These are phyloP conservation scores for Sporothrix pallida DNA, from an alignment of 2,329 filamentous ascomycete genomes.

Conservation along the genomic window DNA sequence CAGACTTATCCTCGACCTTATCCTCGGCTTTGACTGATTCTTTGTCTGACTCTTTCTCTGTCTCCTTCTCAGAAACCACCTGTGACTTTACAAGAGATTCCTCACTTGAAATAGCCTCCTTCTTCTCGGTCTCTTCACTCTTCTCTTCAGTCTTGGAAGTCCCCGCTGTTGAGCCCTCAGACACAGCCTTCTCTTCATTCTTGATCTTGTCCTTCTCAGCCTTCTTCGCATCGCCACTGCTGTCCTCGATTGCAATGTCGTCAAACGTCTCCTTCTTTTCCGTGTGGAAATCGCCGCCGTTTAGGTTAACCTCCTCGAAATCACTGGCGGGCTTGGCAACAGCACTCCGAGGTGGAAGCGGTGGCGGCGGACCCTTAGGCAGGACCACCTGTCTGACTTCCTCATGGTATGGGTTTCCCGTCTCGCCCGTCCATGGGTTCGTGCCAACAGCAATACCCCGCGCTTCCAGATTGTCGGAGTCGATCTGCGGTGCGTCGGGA, in stretches of 20 bases:
- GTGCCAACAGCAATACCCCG: not conserved
- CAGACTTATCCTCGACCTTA: not conserved
- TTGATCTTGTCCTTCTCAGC: not conserved
- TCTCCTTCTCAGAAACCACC: not conserved
- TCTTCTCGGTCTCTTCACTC: not conserved
- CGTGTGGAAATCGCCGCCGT: not conserved
- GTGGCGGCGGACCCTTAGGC: slow-evolving; percentile 17
- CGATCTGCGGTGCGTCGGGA: slow-evolving; percentile 1
- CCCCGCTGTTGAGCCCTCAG: not conserved
- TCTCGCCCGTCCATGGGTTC: slow-evolving; percentile 31
- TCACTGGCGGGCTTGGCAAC: not conserved
- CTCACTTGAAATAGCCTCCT: not conserved
- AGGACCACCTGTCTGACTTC: not conserved
- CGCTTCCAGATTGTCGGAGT: not conserved
- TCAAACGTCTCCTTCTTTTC: not conserved
- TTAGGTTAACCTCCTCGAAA: slow-evolving; percentile 32
- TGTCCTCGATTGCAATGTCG: not conserved
- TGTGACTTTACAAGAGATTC: not conserved
- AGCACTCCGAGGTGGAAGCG: slow-evolving; percentile 23
- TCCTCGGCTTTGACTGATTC: not conserved
- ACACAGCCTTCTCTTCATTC: not conserved
- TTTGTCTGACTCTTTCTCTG: not conserved
- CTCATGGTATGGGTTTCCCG: slow-evolving; percentile 3
- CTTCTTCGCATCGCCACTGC: not conserved
- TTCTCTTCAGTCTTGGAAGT: not conserved